A percentile compares a stretch with the other conserved stretches of the same genome.
Evolutionary conservation across 139 green algal species (phyloP).

Genomic region (Trebouxia sp.): DNA sequence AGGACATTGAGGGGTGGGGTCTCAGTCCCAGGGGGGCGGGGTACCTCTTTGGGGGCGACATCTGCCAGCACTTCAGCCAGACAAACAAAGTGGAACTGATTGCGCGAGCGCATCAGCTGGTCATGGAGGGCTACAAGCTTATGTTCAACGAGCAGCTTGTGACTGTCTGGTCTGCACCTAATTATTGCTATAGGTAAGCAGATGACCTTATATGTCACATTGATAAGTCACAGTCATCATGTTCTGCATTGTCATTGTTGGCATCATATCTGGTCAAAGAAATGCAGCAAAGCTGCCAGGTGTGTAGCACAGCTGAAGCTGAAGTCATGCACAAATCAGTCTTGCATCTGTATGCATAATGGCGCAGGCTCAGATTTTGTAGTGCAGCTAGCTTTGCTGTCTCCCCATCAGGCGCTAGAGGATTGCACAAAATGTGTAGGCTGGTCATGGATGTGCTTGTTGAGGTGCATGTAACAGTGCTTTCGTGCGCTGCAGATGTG

Average conservation of each 20-base stretch:
- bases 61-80: constrained; percentile 85
- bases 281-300: no score
- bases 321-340: no score
- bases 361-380: no score
- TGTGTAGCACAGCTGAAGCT: no score
- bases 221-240: neutral
- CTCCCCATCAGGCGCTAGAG: no score
- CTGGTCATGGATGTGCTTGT: neutral
- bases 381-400: no score
- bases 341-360: no score
- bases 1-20: constrained; percentile 98
- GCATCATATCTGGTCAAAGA: no score
- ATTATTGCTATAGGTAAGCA: constrained; percentile 97
- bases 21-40: constrained; percentile 80
- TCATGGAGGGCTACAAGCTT: constrained; percentile 99
- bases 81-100: constrained; percentile 76
- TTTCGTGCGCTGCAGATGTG: constrained; percentile 64
- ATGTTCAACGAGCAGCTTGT: constrained; percentile 98
- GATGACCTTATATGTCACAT: no score
- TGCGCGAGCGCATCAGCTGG: constrained; percentile 93
- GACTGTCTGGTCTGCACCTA: constrained; percentile 97
- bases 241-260: neutral
- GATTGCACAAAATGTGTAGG: no score
- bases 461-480: neutral
- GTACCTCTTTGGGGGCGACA: constrained; percentile 97